phyloP scores from a whole-genome alignment of 495 filamentous ascomycete genomes.

The Symbiotaphrina buchneri region DNA sequence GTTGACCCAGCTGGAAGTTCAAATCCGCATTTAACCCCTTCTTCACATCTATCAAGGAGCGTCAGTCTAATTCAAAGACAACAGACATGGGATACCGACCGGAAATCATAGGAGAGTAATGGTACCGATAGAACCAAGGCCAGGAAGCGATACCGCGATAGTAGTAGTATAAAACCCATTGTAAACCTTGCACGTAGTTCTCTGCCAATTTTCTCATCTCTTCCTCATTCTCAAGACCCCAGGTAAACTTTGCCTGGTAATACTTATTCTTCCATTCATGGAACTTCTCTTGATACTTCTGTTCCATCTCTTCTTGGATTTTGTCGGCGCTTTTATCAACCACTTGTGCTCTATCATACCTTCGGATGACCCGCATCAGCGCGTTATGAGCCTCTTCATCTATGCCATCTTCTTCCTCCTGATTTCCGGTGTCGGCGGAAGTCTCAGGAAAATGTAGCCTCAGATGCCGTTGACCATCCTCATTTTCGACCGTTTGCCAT shows the following conservation, averaged over 20 bases:
- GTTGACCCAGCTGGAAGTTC: conserved; percentile 80
- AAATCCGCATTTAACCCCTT: conserved; percentile 73
- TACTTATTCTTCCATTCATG: conserved; percentile 82
- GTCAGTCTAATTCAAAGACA: too few species aligned
- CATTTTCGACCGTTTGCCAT: conserved; percentile 62
- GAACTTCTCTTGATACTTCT: conserved; percentile 74
- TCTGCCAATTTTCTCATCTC: conserved; percentile 69
- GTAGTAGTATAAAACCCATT: conserved; percentile 98
- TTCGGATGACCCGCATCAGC: conserved; percentile 59
- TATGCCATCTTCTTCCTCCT: conserved; percentile 33
- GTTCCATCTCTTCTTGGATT: conserved; percentile 48
- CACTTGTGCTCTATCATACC: conserved; percentile 74
- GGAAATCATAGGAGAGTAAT: conserved; percentile 94
- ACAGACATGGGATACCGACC: conserved; percentile 20
- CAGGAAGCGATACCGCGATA: conserved; percentile 92
- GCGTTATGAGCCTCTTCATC: conserved; percentile 78
- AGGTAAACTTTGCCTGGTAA: conserved; percentile 75
- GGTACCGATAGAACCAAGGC: conserved; percentile 95
- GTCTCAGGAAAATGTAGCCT: conserved; percentile 42
- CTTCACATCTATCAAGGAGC: conserved; percentile 42
- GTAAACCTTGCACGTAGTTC: conserved; percentile 93
- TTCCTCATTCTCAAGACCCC: conserved; percentile 62
- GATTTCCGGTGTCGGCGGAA: conserved; percentile 10
- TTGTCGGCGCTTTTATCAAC: conserved; percentile 63
- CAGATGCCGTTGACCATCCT: conserved; percentile 58